phyloP scores from a whole-genome alignment of 1,284 basidiomycete species.

The Xerocomus nothofagi region DNA sequence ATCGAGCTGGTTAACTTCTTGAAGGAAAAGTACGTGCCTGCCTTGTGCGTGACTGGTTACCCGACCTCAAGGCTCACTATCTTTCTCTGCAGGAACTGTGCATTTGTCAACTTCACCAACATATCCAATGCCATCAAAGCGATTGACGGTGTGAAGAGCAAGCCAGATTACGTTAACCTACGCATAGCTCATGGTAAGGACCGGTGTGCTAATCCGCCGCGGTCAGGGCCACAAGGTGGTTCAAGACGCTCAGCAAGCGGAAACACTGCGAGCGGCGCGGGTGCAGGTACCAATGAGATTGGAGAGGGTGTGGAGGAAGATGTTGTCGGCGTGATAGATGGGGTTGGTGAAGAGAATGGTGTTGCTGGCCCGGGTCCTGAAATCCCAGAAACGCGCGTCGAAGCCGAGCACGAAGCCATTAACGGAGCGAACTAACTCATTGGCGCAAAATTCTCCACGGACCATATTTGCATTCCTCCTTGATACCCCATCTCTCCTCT shows the following conservation, averaged over 20 bases:
- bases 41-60: neutral
- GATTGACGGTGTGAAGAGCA: conserved; percentile 87
- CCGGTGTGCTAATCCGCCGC: conserved; percentile 88
- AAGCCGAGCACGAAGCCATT: conserved; percentile 27
- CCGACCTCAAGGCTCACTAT: neutral
- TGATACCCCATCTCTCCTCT: conserved; percentile 32
- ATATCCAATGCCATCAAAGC: conserved; percentile 94
- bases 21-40: conserved; percentile 77
- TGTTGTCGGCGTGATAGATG: conserved; percentile 16
- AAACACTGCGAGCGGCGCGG: conserved; percentile 33
- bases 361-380: conserved; percentile 24
- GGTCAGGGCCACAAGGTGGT: conserved; percentile 73
- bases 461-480: conserved; percentile 30
- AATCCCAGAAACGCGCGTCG: conserved; percentile 27
- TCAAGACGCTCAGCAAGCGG: conserved; percentile 44
- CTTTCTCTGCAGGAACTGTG: conserved; percentile 68
- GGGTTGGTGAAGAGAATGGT: conserved; percentile 27
- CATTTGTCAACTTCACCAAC: conserved; percentile 93
- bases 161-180: conserved; percentile 78
- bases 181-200: conserved; percentile 93
- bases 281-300: conserved; percentile 15
- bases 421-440: conserved; percentile 24
- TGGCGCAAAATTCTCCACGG: conserved; percentile 17
- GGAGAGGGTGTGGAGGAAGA: conserved; percentile 25
- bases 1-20: conserved; percentile 95